A percentile compares a stretch with the other conserved stretches of the same genome.
Conservation (phyloP, 2,329 filamentous ascomycete species). For the Aspergillus eucalypticola region DNA sequence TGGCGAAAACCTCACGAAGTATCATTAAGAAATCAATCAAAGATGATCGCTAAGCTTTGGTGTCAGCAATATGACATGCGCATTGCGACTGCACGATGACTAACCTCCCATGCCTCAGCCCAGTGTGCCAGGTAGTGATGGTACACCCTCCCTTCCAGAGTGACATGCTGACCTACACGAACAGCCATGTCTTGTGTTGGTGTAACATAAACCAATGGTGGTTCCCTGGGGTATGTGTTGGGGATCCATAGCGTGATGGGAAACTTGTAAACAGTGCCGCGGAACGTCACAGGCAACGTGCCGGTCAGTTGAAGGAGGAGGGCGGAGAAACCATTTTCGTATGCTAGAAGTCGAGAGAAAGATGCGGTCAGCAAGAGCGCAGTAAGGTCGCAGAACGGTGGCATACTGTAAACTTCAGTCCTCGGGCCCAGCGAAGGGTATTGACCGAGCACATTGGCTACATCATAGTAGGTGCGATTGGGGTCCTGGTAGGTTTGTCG, state of each 20-base stretch:
- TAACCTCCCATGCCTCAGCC: slow-evolving; percentile 85
- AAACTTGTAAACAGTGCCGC: slow-evolving; percentile 85
- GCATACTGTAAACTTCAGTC: slow-evolving; percentile 92
- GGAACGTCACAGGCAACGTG: slow-evolving; percentile 87
- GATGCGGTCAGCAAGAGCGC: not conserved
- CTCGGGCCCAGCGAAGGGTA: slow-evolving; percentile 79
- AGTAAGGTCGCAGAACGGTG: not conserved
- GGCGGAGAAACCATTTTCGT: slow-evolving; percentile 82
- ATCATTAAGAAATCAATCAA: slow-evolving; percentile 80
- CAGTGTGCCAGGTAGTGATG: slow-evolving; percentile 93
- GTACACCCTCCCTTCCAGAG: slow-evolving; percentile 88
- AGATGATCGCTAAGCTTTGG: slow-evolving; percentile 66
- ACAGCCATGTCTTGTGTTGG: slow-evolving; percentile 87
- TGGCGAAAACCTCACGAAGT: slow-evolving; percentile 83
- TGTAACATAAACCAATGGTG: slow-evolving; percentile 84
- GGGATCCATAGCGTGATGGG: slow-evolving; percentile 92
- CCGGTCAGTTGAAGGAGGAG: slow-evolving; percentile 83
- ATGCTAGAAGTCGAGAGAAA: slow-evolving; percentile 58
- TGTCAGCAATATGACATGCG: not conserved
- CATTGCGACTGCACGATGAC: slow-evolving; percentile 39
- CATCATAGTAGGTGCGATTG: slow-evolving; percentile 88
- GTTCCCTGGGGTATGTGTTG: slow-evolving; percentile 80
- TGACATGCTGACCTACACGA: slow-evolving; percentile 90
- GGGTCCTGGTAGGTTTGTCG: slow-evolving; percentile 88
- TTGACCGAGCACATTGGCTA: slow-evolving; percentile 76